These are phyloP conservation scores for Colletotrichum sp. DNA, from an alignment of 2,329 filamentous ascomycete species.

Conservation along the genomic window DNA sequence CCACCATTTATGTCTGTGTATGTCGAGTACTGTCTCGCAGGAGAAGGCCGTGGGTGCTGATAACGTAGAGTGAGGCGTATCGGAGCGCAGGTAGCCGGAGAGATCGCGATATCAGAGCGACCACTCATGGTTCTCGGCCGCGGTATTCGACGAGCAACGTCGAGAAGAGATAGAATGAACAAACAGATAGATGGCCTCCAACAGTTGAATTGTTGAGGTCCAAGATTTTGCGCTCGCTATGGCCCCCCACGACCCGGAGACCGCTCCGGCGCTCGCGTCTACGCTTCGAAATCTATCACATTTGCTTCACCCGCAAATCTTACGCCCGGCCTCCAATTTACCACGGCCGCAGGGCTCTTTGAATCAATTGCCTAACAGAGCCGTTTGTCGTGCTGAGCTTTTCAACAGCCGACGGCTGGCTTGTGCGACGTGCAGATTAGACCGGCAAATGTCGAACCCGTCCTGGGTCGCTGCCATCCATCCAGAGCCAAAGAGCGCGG, in stretches of 20 bases:
- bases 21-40: not conserved
- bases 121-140: not conserved
- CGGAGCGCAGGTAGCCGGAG: not conserved
- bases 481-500: not conserved
- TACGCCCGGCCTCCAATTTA: not conserved
- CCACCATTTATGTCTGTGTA: accelerated
- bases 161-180: not conserved
- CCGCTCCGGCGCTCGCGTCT: not conserved
- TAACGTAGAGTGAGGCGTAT: not conserved
- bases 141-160: not conserved
- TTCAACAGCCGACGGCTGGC: not conserved
- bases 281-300: not conserved
- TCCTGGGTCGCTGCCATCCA: not conserved
- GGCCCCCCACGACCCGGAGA: not conserved
- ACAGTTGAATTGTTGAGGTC: not conserved
- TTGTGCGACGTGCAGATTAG: not conserved
- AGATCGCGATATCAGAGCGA: not conserved
- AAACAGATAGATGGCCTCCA: not conserved
- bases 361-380: not conserved
- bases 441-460: not conserved
- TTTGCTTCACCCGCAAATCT: not conserved
- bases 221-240: not conserved
- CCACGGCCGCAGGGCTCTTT: not conserved
- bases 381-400: not conserved
- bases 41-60: not conserved